These are phyloP conservation scores for Jamesozyma hellenica DNA, from an alignment of 805 yeast species.

Conservation along the genomic window DNA sequence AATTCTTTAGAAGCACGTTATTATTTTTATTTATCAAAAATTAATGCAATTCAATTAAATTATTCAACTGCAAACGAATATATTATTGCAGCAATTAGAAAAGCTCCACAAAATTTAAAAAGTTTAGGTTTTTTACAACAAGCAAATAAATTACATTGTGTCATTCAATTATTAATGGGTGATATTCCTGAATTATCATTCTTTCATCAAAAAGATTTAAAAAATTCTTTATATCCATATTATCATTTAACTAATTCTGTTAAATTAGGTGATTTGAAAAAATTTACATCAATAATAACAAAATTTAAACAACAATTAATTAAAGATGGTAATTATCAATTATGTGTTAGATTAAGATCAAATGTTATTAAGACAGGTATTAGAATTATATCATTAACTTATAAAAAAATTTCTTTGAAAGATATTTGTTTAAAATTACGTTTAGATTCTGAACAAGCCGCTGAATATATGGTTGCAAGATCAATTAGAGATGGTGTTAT, in stretches of 20 bases:
- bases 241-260: constrained; percentile 85
- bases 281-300: constrained; percentile 62
- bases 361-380: constrained; percentile 97
- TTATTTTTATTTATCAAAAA: constrained; percentile 81
- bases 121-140: constrained; percentile 83
- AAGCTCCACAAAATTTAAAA: constrained; percentile 82
- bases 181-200: constrained; percentile 86
- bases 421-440: constrained; percentile 90
- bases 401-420: constrained; percentile 80
- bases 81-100: constrained; percentile 89
- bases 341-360: constrained; percentile 84
- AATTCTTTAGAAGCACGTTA: constrained; percentile 88
- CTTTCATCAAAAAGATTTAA: constrained; percentile 56
- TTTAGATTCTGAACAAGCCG: constrained; percentile 87
- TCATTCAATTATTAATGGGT: constrained; percentile 89
- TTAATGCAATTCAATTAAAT: constrained; percentile 84
- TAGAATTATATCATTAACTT: constrained; percentile 81
- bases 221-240: constrained; percentile 64
- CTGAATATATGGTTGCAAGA: constrained; percentile 93
- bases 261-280: constrained; percentile 76
- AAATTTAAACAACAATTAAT: constrained; percentile 53
- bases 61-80: constrained; percentile 85
- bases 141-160: constrained; percentile 77
- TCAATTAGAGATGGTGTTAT: constrained; percentile 96
- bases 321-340: constrained; percentile 70